Percentiles rank a stretch among this genome's conserved stretches.
Conservation (phyloP, 2,329 filamentous ascomycete genomes). For the Penicillium sp. region DNA sequence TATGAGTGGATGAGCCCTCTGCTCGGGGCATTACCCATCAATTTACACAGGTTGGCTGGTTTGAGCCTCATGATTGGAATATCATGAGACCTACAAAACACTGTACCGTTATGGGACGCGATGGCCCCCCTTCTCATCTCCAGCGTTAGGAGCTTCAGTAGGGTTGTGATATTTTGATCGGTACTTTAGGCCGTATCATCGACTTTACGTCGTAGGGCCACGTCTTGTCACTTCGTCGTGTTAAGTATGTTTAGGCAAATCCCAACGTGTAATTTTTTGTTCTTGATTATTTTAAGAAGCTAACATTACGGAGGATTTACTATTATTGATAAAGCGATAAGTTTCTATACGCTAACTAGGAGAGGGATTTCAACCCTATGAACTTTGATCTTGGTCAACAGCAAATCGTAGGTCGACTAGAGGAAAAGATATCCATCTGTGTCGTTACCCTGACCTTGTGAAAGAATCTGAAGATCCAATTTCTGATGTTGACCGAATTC, state of each 20-base stretch:
- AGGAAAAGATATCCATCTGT: too few relatives aligned
- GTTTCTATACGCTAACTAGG: slow-evolving; percentile 76
- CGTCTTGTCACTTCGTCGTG: slow-evolving; percentile 65
- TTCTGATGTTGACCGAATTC: too few relatives aligned
- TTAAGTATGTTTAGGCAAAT: slow-evolving; percentile 53
- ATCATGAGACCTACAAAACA: too few relatives aligned
- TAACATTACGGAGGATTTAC: slow-evolving; percentile 46
- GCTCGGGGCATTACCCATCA: too few relatives aligned
- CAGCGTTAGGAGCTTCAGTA: slow-evolving; percentile 50
- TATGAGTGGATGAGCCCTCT: too few relatives aligned
- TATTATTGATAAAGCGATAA: slow-evolving; percentile 96
- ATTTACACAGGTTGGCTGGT: too few relatives aligned
- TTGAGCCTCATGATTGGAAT: too few relatives aligned
- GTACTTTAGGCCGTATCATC: slow-evolving; percentile 76
- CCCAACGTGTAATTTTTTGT: not conserved
- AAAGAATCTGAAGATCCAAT: too few relatives aligned
- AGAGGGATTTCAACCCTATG: slow-evolving; percentile 68
- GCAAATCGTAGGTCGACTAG: slow-evolving; percentile 69
- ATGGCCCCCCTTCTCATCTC: too few relatives aligned
- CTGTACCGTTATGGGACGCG: too few relatives aligned
- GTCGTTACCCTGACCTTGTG: too few relatives aligned
- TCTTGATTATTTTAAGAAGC: not conserved
- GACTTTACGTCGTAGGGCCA: slow-evolving; percentile 73
- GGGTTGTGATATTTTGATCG: slow-evolving; percentile 86
- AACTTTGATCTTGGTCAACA: slow-evolving; percentile 87